Conservation (phyloP, 2,329 filamentous ascomycete genomes). For the Aspergillus cejpii region DNA sequence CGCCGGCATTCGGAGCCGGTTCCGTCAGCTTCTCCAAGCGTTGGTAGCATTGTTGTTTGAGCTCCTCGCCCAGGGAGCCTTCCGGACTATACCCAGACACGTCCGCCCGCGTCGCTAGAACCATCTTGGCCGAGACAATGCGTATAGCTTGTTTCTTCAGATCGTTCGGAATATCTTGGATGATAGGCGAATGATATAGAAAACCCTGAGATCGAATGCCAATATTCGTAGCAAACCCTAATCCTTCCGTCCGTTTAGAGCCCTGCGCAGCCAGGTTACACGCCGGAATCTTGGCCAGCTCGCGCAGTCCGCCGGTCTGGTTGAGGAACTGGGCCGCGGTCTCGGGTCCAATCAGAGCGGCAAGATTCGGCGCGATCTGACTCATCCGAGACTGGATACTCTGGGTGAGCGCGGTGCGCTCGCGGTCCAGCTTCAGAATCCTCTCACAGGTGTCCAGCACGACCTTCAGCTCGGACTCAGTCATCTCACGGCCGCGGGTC, state of each 20-base stretch:
- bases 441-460: constrained; percentile 77
- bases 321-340: constrained; percentile 97
- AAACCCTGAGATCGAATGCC: constrained; percentile 88
- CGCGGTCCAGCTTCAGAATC: constrained; percentile 77
- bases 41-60: constrained; percentile 75
- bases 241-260: constrained; percentile 73
- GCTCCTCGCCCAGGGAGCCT: constrained; percentile 72
- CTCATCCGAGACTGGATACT: constrained; percentile 98
- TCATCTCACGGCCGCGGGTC: constrained; percentile 72
- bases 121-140: constrained; percentile 86
- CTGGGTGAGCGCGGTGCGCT: constrained; percentile 78
- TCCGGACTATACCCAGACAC: constrained; percentile 73
- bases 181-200: constrained; percentile 84
- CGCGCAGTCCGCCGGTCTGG: constrained; percentile 78
- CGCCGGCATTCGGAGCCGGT: constrained; percentile 80
- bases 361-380: constrained; percentile 89
- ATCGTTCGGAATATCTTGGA: constrained; percentile 75
- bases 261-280: constrained; percentile 90
- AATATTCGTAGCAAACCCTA: constrained; percentile 86
- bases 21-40: constrained; percentile 89
- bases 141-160: constrained; percentile 90
- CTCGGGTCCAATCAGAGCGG: constrained; percentile 79
- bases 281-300: constrained; percentile 82
- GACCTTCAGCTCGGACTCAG: constrained; percentile 63
- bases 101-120: constrained; percentile 88